Percentiles rank a stretch among this genome's conserved stretches.
phyloP scores from a whole-genome alignment of 192 early-diverging fungal species.

The Umbelopsis ramanniana region DNA sequence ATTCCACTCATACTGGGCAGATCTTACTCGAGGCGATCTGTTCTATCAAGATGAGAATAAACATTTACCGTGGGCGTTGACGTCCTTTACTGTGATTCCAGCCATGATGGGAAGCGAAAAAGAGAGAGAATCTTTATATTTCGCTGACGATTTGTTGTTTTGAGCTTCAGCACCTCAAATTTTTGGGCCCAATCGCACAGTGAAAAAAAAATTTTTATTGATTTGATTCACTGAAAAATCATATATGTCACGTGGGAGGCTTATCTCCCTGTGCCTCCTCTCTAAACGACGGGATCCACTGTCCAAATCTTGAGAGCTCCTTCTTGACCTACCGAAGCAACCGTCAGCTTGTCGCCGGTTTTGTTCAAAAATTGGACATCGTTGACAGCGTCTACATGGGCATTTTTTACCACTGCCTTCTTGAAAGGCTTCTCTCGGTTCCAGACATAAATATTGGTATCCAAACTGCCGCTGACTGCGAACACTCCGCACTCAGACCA shows the following conservation, averaged over 20 bases:
- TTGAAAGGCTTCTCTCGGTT: conserved; percentile 78
- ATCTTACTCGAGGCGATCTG: background rate
- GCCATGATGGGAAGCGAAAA: conserved; percentile 35
- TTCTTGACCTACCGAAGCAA: conserved; percentile 84
- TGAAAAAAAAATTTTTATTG: conserved; percentile 25
- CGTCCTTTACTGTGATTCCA: conserved; percentile 97
- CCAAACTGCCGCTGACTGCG: conserved; percentile 81
- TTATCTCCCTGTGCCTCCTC: background rate
- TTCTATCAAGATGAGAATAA: background rate
- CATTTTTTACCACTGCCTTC: conserved; percentile 72
- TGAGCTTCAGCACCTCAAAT: background rate
- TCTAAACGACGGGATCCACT: conserved; percentile 33
- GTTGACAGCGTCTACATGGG: conserved; percentile 83
- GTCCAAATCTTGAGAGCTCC: conserved; percentile 79
- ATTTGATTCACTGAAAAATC: background rate
- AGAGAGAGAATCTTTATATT: conserved; percentile 13
- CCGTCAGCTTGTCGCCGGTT: conserved; percentile 45
- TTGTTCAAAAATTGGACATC: conserved; percentile 69
- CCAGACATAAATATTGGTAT: conserved; percentile 94
- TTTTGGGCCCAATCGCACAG: background rate
- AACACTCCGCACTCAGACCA: conserved; percentile 81
- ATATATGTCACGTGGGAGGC: conserved; percentile 19
- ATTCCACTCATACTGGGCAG: background rate
- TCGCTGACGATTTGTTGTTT: conserved; percentile 13
- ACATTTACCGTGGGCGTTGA: conserved; percentile 75